Percentiles rank a stretch among this genome's conserved stretches.
Conservation (phyloP, 1,139 yeast genomes). For the Yarrowia galli region DNA sequence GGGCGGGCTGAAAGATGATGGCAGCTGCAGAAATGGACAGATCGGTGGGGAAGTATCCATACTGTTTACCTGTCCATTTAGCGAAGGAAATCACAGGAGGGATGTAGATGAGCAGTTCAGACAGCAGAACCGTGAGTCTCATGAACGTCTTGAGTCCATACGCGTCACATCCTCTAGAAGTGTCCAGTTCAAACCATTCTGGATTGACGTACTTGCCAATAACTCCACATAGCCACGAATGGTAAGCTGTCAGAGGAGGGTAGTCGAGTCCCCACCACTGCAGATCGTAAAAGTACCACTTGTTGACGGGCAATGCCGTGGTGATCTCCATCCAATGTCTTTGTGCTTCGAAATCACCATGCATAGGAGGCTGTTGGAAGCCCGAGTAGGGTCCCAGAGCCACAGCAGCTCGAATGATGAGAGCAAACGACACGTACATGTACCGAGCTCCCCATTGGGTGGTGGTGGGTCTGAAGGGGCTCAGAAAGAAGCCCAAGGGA, state of each 20-base stretch:
- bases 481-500: conserved; percentile 64
- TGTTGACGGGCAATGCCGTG: conserved; percentile 67
- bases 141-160: conserved; percentile 75
- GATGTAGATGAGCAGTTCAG: conserved; percentile 75
- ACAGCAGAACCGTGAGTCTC: conserved; percentile 78
- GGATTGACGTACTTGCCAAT: conserved; percentile 70
- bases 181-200: conserved; percentile 75
- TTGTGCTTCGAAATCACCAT: conserved; percentile 97
- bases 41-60: conserved; percentile 60
- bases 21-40: conserved; percentile 79
- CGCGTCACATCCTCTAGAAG: conserved; percentile 78
- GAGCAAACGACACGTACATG: conserved; percentile 73
- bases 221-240: conserved; percentile 80
- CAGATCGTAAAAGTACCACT: conserved; percentile 91
- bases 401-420: conserved; percentile 80
- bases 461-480: conserved; percentile 71
- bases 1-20: conserved; percentile 76
- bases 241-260: conserved; percentile 96
- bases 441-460: conserved; percentile 92
- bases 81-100: conserved; percentile 81
- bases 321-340: conserved; percentile 98
- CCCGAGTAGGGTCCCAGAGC: conserved; percentile 90
- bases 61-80: conserved; percentile 63
- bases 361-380: conserved; percentile 68
- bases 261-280: conserved; percentile 97